These are phyloP conservation scores for Phylloporus arenicola DNA, from an alignment of 768 basidiomycete genomes.

Conservation along the genomic window DNA sequence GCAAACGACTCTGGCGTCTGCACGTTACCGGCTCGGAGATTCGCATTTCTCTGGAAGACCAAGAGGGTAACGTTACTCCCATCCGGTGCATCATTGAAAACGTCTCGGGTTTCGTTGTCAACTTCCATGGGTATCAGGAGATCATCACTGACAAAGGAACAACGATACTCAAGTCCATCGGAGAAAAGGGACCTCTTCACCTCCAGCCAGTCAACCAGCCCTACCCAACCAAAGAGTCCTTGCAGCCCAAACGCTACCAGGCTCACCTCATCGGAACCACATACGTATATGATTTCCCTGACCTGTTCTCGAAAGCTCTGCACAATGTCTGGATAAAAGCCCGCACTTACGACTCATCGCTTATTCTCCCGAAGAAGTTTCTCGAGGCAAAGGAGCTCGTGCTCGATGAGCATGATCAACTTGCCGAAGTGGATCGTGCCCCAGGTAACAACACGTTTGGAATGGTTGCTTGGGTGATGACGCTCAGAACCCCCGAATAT, in stretches of 20 bases:
- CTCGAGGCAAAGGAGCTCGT: slow-evolving; percentile 88
- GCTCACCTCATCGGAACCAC: slow-evolving; percentile 98
- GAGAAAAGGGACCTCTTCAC: slow-evolving; percentile 95
- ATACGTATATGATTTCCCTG: slow-evolving; percentile 99
- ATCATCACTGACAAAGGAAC: slow-evolving; percentile 94
- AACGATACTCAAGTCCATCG: slow-evolving; percentile 95
- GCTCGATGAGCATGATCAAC: slow-evolving; percentile 86
- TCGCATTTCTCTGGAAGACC: slow-evolving; percentile 89
- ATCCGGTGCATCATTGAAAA: slow-evolving; percentile 99
- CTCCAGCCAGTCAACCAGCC: slow-evolving; percentile 90
- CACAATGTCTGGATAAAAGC: slow-evolving; percentile 87
- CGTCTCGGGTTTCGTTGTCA: slow-evolving; percentile 97
- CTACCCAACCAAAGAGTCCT: slow-evolving; percentile 95
- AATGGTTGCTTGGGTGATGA: slow-evolving; percentile 99
- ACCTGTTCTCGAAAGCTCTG: slow-evolving; percentile 95
- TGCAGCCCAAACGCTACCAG: slow-evolving; percentile 98
- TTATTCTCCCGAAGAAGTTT: slow-evolving; percentile 70
- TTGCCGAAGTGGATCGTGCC: slow-evolving; percentile 85
- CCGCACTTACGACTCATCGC: slow-evolving; percentile 54
- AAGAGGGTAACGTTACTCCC: slow-evolving; percentile 89
- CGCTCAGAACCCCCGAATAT: slow-evolving; percentile 85
- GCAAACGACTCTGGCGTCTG: slow-evolving; percentile 95
- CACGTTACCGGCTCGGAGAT: slow-evolving; percentile 98
- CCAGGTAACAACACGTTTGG: slow-evolving; percentile 94
- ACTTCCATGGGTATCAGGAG: slow-evolving; percentile 97